phyloP scores from a whole-genome alignment of 2,329 filamentous ascomycete genomes.

The Colletotrichum liriopes region DNA sequence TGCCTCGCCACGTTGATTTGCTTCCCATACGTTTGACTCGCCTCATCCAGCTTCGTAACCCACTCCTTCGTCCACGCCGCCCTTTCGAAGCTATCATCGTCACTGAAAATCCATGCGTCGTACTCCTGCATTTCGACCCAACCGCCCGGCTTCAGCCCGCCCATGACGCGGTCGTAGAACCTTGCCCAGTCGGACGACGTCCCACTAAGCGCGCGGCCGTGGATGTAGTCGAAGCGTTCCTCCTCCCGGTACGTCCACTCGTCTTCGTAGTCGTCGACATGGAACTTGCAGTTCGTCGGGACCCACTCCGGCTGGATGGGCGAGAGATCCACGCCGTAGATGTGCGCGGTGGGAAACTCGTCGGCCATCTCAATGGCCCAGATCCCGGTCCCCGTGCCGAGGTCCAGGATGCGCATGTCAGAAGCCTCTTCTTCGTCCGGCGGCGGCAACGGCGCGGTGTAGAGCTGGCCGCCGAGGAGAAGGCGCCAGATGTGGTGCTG shows the following conservation, averaged over 20 bases:
- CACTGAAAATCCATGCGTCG: conserved; percentile 56
- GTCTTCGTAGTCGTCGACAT: conserved; percentile 77
- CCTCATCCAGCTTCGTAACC: conserved; percentile 54
- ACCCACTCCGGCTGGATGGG: conserved; percentile 72
- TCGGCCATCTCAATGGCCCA: conserved; percentile 67
- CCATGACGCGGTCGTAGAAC: conserved; percentile 50
- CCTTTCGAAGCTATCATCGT: conserved; percentile 55
- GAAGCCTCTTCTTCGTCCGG: conserved; percentile 47
- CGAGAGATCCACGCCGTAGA: conserved; percentile 70
- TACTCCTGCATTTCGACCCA: conserved; percentile 59
- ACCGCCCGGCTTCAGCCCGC: conserved; percentile 52
- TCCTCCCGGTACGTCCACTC: conserved; percentile 59
- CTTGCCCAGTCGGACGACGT: conserved; percentile 53
- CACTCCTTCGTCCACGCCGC: conserved; percentile 58
- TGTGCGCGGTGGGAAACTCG: conserved; percentile 62
- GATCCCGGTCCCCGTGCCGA: conserved; percentile 75
- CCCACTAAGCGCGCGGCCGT: conserved; percentile 50
- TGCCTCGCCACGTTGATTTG: conserved; percentile 55
- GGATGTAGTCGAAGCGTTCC: conserved; percentile 55
- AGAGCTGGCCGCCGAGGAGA: conserved; percentile 52
- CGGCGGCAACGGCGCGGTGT: conserved; percentile 47
- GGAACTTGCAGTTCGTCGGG: conserved; percentile 74
- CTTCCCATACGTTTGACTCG: conserved; percentile 56
- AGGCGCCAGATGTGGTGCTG: conserved; percentile 56
- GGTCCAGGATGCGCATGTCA: conserved; percentile 64